Base-by-base conservation (phyloP, 2,329 filamentous ascomycete genomes). In the Saccharata proteae region DNA sequence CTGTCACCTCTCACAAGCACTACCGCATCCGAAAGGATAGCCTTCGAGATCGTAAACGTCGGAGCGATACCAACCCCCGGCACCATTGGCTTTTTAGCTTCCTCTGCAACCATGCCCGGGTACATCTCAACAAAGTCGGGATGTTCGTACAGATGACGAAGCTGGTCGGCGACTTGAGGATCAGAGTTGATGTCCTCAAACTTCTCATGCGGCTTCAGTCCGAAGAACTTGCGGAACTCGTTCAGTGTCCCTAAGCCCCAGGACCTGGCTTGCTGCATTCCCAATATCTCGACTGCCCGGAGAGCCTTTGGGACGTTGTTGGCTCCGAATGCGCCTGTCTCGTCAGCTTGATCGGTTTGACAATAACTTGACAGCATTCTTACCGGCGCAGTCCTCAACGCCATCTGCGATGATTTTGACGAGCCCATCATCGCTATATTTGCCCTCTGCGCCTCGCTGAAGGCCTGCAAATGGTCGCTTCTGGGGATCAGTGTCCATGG, bases 121-220 rank as follows among this genome's bases (percentile, higher is more conserved):
- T 88, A 38, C 28, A 86, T 57, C 56, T 88, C 81, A 27, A 88
- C 79, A 40, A 73, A 74, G 46, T 86, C 81, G 0, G 80, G 80
- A 47, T 85, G 78, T 36, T 80, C 77, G 48, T 85, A 84, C 14
- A 59, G 42, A 16, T 47, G 42, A 26, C 45, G 41, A 4, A 88
- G 62, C 7, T 69, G 61, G 27, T 76, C 64, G 3, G 78, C 70
- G 14, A 86, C 69, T 16, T 70, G 66, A 0, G 77, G 77, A 42
- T 90, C 77, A 0, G 77, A 74, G 54, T 86, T 90, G 60, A 88
- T 84, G 30, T 84, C 80, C 54, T 86, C 79, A 36, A 90, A 92
- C 0, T 64, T 79, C 17, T 78, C 71, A 48, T 90, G 77, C 0
- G 71, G 69, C 56, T 79, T 80, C n/a, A 92, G 59, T 2, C 77